Base-by-base conservation (phyloP, 495 filamentous ascomycete genomes). In the Pseudomonodictys pantanalensis region DNA sequence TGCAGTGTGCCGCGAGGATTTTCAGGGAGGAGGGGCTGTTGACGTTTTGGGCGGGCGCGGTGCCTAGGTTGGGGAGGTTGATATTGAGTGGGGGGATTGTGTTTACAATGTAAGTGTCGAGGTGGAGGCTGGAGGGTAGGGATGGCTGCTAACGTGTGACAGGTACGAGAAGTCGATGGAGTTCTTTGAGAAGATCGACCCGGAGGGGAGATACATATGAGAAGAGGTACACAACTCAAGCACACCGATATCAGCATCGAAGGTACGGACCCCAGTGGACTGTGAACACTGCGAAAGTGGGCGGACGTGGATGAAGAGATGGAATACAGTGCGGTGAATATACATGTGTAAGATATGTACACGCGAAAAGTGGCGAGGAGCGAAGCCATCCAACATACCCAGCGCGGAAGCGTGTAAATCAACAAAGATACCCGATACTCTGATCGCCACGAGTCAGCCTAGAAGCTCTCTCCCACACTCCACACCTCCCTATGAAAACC, bases 151-250 rank as follows among this genome's bases (percentile, higher is more conserved):
- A 25, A 52, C 67, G 45, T 67, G 52, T 57, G n/a, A n/a, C n/a
- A 86, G 83, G 83, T 97, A 98, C 71, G 93, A 98, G 76, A 97
- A 97, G 79, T 87, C 87, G 38, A 97, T 98, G 75, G 95, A 97
- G 54, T 65, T 86, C 45, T 80, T 98, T 73, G 87, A 93, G 69
- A 76, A 72, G 57, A 32, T 91, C 22, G 93, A 98, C 71, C 95
- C 93, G 11, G 81, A 95, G 65, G 81, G 85, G 61, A 85, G 81
- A 71, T 97, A 96, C 71, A 83, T 97, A 56, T 92, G 77, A 71
- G 28, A 6, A 11, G 12, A 18, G 39, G 23, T 6, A 17, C 33
- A 24, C 12, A 17, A 11, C 45, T 2, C 15, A 35, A 22, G 35
- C 32, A 42, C 17, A 24, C 22, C n/a, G 24, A 38, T n/a, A 43